These are phyloP conservation scores for Umbelopsis isabellina DNA, from an alignment of 192 early-diverging fungal species.

Conservation along the genomic window DNA sequence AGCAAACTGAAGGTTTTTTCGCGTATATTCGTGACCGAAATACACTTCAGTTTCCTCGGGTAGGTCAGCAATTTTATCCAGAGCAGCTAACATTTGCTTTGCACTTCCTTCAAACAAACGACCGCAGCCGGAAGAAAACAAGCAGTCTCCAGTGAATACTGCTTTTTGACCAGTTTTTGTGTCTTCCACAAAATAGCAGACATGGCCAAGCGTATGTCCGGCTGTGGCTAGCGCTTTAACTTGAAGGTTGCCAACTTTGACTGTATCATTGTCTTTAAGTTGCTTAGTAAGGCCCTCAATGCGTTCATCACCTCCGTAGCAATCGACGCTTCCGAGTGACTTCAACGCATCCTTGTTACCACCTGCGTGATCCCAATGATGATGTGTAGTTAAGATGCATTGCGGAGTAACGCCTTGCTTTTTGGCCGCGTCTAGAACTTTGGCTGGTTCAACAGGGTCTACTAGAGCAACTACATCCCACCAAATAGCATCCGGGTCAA, in stretches of 20 bases:
- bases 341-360: conserved; percentile 37
- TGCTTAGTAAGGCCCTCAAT: conserved; percentile 27
- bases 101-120: conserved; percentile 93
- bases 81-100: conserved; percentile 80
- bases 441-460: conserved; percentile 41
- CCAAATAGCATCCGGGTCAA: background rate
- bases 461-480: conserved; percentile 29
- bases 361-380: conserved; percentile 46
- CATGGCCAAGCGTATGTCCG: conserved; percentile 41
- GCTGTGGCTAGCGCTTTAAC: conserved; percentile 31
- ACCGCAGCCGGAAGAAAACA: conserved; percentile 74
- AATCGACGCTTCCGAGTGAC: conserved; percentile 3
- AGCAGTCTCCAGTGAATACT: conserved; percentile 40
- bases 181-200: conserved; percentile 37
- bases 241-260: conserved; percentile 28
- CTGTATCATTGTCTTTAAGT: conserved; percentile 21
- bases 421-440: conserved; percentile 29
- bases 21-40: conserved; percentile 94
- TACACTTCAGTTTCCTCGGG: conserved; percentile 85
- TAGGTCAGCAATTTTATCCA: conserved; percentile 69
- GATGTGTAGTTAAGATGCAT: conserved; percentile 45
- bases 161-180: conserved; percentile 21
- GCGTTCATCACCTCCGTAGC: conserved; percentile 33
- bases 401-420: conserved; percentile 27
- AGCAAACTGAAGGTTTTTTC: conserved; percentile 55